Evolutionary conservation across 352 stramenopile genomes (phyloP).

Genomic region (Albugo laibachii): DNA sequence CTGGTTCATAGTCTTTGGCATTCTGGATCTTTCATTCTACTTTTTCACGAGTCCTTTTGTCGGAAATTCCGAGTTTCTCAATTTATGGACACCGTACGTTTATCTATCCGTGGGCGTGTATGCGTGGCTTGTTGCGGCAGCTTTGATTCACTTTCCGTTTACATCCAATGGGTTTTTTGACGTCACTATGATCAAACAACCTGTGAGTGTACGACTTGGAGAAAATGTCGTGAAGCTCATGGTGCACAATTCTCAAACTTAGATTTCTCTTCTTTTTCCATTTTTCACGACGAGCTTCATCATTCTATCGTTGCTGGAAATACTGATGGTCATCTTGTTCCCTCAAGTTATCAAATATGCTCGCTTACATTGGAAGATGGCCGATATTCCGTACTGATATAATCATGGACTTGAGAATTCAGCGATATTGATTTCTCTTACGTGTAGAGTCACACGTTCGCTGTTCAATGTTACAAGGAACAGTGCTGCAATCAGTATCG

Average conservation of each 20-base stretch:
- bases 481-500: constrained; percentile 60
- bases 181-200: constrained; percentile 60
- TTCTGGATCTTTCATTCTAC: constrained; percentile 73
- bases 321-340: constrained; percentile 42
- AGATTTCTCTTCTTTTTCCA: constrained; percentile 70
- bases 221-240: not conserved
- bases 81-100: constrained; percentile 74
- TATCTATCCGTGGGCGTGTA: constrained; percentile 78
- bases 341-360: constrained; percentile 27
- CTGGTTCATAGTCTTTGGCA: constrained; percentile 67
- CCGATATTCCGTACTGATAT: constrained; percentile 34
- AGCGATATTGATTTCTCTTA: not conserved
- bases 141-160: constrained; percentile 50
- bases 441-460: constrained; percentile 30
- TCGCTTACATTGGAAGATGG: constrained; percentile 35
- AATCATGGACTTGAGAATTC: not conserved
- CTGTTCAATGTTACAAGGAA: constrained; percentile 70
- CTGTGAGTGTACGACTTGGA: constrained; percentile 13
- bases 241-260: not conserved
- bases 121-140: constrained; percentile 60
- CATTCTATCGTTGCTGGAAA: constrained; percentile 48
- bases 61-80: constrained; percentile 61
- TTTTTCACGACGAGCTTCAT: constrained; percentile 72
- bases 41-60: constrained; percentile 79
- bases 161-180: constrained; percentile 48